Evolutionary conservation across 1,284 basidiomycete genomes (phyloP), one percentile per base, ranked within the genome.

Genomic region (Sphagnurus paluster): DNA sequence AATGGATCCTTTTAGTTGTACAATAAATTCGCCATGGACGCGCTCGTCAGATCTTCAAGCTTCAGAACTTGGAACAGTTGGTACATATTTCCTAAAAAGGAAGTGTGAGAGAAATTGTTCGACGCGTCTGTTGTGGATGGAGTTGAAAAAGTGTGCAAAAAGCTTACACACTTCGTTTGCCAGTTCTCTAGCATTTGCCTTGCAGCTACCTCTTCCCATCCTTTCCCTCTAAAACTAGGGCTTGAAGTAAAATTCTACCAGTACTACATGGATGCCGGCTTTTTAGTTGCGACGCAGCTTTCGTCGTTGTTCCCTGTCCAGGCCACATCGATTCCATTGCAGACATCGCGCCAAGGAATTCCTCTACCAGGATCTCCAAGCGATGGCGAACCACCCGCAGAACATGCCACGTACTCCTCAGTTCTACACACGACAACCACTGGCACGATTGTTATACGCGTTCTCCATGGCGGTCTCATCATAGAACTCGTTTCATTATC

Each of bases 401-500:
- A 92, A 63, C 91, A 93, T 68, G 90, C 91, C 28, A 76, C 77
- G 10, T 81, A 77, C 59, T 76, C 85, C 19, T 75, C 79, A 13
- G 54, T 80, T 44, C 70, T 86, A 44, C 74, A 84, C 56, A 75
- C 83, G 6, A 67, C 75, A 5, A 60, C 68, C 23, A 82, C 84
- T 5, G 87, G 87, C 9, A 76, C 82, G 37, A 74, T 93, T 46
- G 75, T 93, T 38, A 70, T 87, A 39, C 85, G 92, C 54, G 76
- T 90, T 35, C 73, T 93, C 41, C 82, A 90, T 57, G 83, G 79
- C 44, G 87, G 87, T 14, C 68, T 85, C 50, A 82, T 88, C 37
- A 67, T 93, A 28, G 90, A 95, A 59, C 79, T 95, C 28, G 63
- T 85, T 24, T 85, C 88, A 2, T 71, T 93, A 34, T 80, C 85